These are phyloP conservation scores for Elasticomyces elasticus DNA, from an alignment of 495 filamentous ascomycete species.

Conservation along the genomic window DNA sequence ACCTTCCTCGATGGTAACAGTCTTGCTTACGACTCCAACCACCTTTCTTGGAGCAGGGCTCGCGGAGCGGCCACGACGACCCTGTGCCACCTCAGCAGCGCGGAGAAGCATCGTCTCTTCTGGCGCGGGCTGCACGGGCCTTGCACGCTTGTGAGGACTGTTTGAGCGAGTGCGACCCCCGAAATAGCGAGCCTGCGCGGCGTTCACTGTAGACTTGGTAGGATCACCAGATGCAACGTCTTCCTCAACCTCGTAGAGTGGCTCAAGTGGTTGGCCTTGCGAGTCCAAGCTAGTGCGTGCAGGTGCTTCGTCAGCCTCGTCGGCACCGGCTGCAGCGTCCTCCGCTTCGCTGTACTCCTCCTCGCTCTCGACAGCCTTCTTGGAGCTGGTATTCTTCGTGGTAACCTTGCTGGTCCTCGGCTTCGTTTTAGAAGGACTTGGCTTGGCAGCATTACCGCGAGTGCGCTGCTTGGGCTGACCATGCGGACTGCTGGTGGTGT, in stretches of 20 bases:
- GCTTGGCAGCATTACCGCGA: not conserved
- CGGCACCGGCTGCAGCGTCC: not conserved
- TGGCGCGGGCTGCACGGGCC: not conserved
- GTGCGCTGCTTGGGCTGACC: slow-evolving; percentile 11
- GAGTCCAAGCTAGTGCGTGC: slow-evolving; percentile 14
- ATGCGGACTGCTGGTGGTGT: slow-evolving; percentile 13
- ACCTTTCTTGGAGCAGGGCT: slow-evolving; percentile 3
- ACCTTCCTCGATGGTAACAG: slow-evolving; percentile 6
- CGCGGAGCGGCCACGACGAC: slow-evolving; percentile 3
- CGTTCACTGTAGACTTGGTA: slow-evolving; percentile 15
- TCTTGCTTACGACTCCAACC: slow-evolving; percentile 5
- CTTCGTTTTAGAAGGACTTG: slow-evolving; percentile 3
- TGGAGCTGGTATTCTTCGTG: not conserved
- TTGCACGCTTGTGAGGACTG: slow-evolving; percentile 10
- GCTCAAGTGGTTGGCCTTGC: slow-evolving; percentile 17
- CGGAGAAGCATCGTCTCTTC: slow-evolving; percentile 14
- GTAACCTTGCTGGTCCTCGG: not conserved
- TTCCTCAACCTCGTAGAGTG: slow-evolving; percentile 22
- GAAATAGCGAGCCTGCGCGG: slow-evolving; percentile 9
- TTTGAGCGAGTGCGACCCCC: slow-evolving; percentile 2
- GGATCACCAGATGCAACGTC: slow-evolving; percentile 21
- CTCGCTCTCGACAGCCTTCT: not conserved
- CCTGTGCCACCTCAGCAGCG: slow-evolving; percentile 12
- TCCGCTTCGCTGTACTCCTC: slow-evolving; percentile 3
- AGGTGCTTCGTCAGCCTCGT: not conserved